Conservation (phyloP, 495 filamentous ascomycete species). For the Penicillium cosmopolitanum region DNA sequence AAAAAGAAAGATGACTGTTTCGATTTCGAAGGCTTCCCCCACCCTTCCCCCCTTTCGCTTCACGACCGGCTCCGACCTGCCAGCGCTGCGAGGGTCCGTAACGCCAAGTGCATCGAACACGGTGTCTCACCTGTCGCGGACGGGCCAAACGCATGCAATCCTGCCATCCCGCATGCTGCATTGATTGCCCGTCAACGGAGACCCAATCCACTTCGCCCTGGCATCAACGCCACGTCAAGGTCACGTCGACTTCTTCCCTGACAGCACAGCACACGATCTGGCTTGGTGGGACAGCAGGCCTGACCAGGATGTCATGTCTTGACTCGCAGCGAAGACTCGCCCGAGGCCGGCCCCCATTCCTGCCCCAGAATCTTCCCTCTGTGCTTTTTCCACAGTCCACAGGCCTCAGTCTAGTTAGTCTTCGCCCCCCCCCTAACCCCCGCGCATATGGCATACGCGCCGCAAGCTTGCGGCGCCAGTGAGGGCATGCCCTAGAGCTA, state of each 20-base stretch:
- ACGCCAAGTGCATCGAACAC: constrained; percentile 28
- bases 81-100: constrained; percentile 31
- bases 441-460: constrained; percentile 1
- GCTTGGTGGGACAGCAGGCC: constrained; percentile 16
- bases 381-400: background rate
- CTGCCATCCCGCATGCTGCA: constrained; percentile 36
- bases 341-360: background rate
- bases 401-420: background rate
- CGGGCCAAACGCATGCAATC: constrained; percentile 38
- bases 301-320: constrained; percentile 7
- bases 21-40: background rate
- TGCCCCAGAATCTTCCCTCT: constrained; percentile 4
- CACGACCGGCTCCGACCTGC: constrained; percentile 26
- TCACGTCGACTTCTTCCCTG: constrained; percentile 24
- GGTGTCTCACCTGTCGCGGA: constrained; percentile 31
- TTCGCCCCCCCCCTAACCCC: background rate
- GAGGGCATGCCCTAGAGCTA: background rate
- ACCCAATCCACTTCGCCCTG: constrained; percentile 27
- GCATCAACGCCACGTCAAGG: constrained; percentile 29
- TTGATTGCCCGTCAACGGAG: constrained; percentile 29
- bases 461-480: background rate
- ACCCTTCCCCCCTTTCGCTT: constrained; percentile 23
- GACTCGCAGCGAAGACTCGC: constrained; percentile 6
- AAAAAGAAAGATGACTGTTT: background rate
- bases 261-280: constrained; percentile 16